phyloP scores from a whole-genome alignment of 2,329 filamentous ascomycete species.

The Neonectria coccinea region DNA sequence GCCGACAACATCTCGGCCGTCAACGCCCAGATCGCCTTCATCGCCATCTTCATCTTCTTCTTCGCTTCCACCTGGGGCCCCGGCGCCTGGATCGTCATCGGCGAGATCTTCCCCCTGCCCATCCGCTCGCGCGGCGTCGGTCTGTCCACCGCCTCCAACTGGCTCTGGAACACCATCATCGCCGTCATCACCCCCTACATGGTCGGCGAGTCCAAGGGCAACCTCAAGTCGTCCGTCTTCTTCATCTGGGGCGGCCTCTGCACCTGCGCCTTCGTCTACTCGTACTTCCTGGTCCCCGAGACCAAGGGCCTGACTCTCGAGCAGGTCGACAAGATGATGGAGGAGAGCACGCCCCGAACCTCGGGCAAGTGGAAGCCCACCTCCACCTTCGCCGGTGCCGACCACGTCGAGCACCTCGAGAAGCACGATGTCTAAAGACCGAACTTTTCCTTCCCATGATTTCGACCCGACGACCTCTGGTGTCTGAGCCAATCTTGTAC shows the following conservation, averaged over 20 bases:
- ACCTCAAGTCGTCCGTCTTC: constrained; percentile 59
- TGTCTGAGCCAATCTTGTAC: neutral
- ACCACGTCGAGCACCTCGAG: constrained; percentile 45
- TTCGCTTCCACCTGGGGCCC: constrained; percentile 84
- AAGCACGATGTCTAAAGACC: constrained; percentile 38
- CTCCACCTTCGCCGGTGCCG: constrained; percentile 70
- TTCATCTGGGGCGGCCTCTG: constrained; percentile 74
- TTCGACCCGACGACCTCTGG: neutral
- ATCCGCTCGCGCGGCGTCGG: constrained; percentile 90
- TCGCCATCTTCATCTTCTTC: constrained; percentile 84
- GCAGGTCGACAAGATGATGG: constrained; percentile 86
- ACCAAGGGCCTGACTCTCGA: constrained; percentile 81
- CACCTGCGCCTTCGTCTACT: constrained; percentile 65
- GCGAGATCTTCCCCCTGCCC: constrained; percentile 82
- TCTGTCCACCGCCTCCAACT: constrained; percentile 89
- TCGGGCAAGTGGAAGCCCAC: constrained; percentile 81
- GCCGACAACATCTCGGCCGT: constrained; percentile 68
- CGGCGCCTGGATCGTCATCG: constrained; percentile 75
- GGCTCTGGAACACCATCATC: constrained; percentile 80
- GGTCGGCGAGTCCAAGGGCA: constrained; percentile 62
- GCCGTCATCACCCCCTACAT: constrained; percentile 75
- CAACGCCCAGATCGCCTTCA: constrained; percentile 80
- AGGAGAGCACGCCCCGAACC: constrained; percentile 82
- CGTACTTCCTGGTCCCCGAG: constrained; percentile 73
- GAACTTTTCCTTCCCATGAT: too few relatives aligned